phyloP scores from a whole-genome alignment of 495 filamentous ascomycete species.

The Penicillium desertorum region DNA sequence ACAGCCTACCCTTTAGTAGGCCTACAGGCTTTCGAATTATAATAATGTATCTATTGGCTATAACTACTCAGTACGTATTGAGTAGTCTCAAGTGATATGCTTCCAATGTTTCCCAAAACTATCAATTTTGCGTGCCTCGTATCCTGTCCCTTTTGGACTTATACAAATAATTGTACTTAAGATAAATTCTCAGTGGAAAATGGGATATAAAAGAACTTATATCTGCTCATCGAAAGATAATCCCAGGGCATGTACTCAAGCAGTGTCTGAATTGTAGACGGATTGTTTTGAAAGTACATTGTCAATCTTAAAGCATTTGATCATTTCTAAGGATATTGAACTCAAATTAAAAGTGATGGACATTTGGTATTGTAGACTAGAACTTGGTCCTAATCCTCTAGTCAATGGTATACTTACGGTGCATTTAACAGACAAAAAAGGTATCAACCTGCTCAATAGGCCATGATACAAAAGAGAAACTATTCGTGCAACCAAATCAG shows the following conservation, averaged over 20 bases:
- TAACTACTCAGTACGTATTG: too few species aligned
- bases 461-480: constrained; percentile 29
- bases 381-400: constrained; percentile 20
- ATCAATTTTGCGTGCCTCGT: too few species aligned
- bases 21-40: too few species aligned
- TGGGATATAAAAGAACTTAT: too few species aligned
- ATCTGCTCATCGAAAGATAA: too few species aligned
- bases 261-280: not conserved
- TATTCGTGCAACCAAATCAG: constrained; percentile 31
- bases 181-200: too few species aligned
- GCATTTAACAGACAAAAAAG: constrained; percentile 24
- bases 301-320: not conserved
- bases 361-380: constrained; percentile 19
- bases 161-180: too few species aligned
- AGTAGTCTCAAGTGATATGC: too few species aligned
- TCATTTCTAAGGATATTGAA: not conserved
- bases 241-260: not conserved
- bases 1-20: too few species aligned
- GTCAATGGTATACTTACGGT: constrained; percentile 38
- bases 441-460: constrained; percentile 21
- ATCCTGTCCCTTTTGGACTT: too few species aligned
- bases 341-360: not conserved
- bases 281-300: not conserved
- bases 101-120: too few species aligned
- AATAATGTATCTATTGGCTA: too few species aligned